Evolutionary conservation across 2,329 filamentous ascomycete genomes (phyloP), one percentile per base, ranked within the genome.

Genomic region (Huntiella omanensis): DNA sequence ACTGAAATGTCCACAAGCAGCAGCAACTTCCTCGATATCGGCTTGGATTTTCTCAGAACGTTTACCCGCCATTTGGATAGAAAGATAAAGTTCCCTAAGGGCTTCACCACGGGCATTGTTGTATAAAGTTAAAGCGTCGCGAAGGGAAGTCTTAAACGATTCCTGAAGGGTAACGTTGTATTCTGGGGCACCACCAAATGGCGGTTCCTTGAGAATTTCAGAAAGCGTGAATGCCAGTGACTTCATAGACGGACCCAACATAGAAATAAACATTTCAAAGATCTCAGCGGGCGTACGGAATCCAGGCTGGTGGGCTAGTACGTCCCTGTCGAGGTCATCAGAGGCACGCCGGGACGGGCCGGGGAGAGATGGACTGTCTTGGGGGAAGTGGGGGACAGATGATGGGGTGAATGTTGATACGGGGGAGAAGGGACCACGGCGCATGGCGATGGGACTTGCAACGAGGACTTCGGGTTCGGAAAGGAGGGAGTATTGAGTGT

Each of bases 1-100:
- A 57, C 83, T 88, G 58, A 96, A 98, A 61, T 96, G 87, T 0
- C 91, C 88, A 56, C 91, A 98, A 48, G 87, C 92, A n/a, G 91
- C 88, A 36, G 88, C 87, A 8, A 96, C 87, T 60, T 98, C 91
- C 59, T 98, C 91, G 48, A 94, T 86, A 59, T 96, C 91, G 2
- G 88, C 91, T 57, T 92, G 80, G 6, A 88, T 71, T 51, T 81
- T 80, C 45, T 84, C 70, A 0, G 80, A 78, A 37, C 76, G 71
- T 3, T 76, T 67, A 49, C 75, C 75, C 8, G 74, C 75, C 35
- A 86, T 68, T 54, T 86, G 78, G 50, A 86, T 85, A 44, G 74
- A 82, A 52, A 73, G 77, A 60, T 98, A 96, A 1, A 98, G 69
- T 48, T 81, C 71, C 48, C 77, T 70, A 5, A 98, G 65, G 0